Base-by-base conservation (phyloP, 306 rosid genomes). In the Gillenia trifoliata region DNA sequence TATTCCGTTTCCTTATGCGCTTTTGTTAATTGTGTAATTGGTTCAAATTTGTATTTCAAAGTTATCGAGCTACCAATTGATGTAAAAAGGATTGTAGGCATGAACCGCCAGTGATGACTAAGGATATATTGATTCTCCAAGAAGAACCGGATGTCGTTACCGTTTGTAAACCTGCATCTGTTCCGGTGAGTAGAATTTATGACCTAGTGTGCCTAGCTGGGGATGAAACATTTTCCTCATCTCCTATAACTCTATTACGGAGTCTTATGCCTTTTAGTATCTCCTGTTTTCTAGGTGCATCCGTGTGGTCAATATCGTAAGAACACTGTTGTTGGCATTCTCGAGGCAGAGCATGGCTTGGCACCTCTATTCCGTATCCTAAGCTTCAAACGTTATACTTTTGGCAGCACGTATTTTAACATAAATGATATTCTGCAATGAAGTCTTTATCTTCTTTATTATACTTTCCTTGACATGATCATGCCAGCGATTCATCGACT, bases 241-340 rank as follows among this genome's bases (percentile, higher is more conserved):
- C 73, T 69, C 40, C 10, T 56, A 47, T 8, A 71, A 25, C 6
- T 17, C 1, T 31, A 16, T 23, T 69, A 45, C n/a, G 15, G 69
- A 9, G 16, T 36, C 61, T 78, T 71, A 71, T 71, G 73, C 75
- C 71, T 85, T 43, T 83, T 73, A 66, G 50, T 71, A 82, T 83
- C 71, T 57, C 34, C 84, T 83, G 80, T 83, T 75, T 70, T 77
- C 30, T 75, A 92, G 98, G 99, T 94, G 64, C 99, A 95, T 86
- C 96, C 98, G 19, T 92, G 99, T 61, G 99, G 98, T 84, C 98
- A 95, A 79, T 95, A 95, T 84, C 94, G 98, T 25, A 95, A 95
- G 88, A 95, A 92, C 85, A 92, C 99, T 3, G 81, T 94, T 78
- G 87, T 92, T 73, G 99, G 99, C 81, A 90, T 95, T 77, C 93